phyloP scores from a whole-genome alignment of 2,329 filamentous ascomycete genomes.

The Ophiostoma quercus region DNA sequence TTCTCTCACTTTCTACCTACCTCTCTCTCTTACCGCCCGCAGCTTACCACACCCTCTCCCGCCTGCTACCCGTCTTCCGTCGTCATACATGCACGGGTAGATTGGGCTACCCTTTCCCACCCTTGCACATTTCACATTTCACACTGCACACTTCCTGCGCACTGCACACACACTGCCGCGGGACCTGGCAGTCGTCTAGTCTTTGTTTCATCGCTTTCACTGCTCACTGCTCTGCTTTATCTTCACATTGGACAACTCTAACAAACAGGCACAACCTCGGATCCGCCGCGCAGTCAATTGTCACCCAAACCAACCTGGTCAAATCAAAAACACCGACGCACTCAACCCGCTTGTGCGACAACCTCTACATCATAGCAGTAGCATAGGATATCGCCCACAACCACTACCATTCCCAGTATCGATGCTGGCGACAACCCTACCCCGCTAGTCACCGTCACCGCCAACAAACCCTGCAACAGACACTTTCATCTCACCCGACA shows the following conservation, averaged over 20 bases:
- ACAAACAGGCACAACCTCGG: neutral
- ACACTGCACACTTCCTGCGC: neutral
- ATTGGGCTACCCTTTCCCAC: neutral
- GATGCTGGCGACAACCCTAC: slow-evolving; percentile 7
- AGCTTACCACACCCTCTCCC: neutral
- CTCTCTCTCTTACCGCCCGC: no score
- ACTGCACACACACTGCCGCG: neutral
- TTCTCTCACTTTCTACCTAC: neutral
- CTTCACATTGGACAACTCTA: neutral
- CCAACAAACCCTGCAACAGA: neutral
- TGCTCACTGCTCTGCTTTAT: neutral
- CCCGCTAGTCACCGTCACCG: slow-evolving; percentile 14
- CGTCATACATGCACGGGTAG: neutral
- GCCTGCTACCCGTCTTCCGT: neutral
- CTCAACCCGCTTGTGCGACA: neutral
- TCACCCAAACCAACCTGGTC: neutral
- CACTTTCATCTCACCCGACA: neutral
- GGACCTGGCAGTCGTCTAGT: neutral
- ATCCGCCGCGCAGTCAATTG: neutral
- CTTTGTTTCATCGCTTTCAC: neutral
- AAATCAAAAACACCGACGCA: neutral
- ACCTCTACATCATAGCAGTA: neutral
- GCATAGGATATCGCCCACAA: neutral
- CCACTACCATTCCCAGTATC: neutral
- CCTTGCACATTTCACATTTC: neutral